Conservation (phyloP, 2,329 filamentous ascomycete genomes). For the Penicillium sp. region DNA sequence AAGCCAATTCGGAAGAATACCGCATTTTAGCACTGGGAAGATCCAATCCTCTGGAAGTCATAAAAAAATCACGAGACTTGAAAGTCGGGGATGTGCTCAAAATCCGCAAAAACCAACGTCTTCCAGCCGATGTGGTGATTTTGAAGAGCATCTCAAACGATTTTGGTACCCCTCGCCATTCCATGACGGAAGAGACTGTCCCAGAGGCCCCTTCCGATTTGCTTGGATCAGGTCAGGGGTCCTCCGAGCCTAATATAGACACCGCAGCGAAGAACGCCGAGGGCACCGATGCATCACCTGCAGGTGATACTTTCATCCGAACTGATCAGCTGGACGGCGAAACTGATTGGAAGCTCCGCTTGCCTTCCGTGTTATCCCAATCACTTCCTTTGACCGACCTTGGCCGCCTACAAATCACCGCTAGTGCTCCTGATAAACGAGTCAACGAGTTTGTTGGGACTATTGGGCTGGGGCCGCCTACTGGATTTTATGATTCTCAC, state of each 20-base stretch:
- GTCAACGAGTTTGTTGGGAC: slow-evolving; percentile 96
- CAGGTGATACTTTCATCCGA: slow-evolving; percentile 90
- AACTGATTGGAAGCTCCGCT: slow-evolving; percentile 94
- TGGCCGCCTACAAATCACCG: slow-evolving; percentile 65
- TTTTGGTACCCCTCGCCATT: slow-evolving; percentile 30
- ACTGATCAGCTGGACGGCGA: slow-evolving; percentile 97
- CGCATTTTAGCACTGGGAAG: slow-evolving; percentile 70
- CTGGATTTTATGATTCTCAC: slow-evolving; percentile 47
- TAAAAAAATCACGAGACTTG: slow-evolving; percentile 80
- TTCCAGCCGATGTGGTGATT: slow-evolving; percentile 92
- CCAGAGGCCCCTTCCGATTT: slow-evolving; percentile 23
- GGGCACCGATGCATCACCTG: slow-evolving; percentile 37
- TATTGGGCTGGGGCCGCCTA: slow-evolving; percentile 67
- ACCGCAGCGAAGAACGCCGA: slow-evolving; percentile 17
- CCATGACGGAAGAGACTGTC: slow-evolving; percentile 19
- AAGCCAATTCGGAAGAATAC: slow-evolving; percentile 91
- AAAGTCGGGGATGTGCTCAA: slow-evolving; percentile 96
- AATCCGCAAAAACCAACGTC: slow-evolving; percentile 83
- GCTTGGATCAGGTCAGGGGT: slow-evolving; percentile 24
- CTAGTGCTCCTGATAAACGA: slow-evolving; percentile 85
- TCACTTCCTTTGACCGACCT: slow-evolving; percentile 71
- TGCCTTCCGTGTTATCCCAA: slow-evolving; percentile 85
- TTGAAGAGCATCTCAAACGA: slow-evolving; percentile 73
- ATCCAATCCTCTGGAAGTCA: slow-evolving; percentile 60
- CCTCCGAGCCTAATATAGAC: slow-evolving; percentile 15